Evolutionary conservation across 805 yeast genomes (phyloP).

Genomic region (Starmera amethionina): DNA sequence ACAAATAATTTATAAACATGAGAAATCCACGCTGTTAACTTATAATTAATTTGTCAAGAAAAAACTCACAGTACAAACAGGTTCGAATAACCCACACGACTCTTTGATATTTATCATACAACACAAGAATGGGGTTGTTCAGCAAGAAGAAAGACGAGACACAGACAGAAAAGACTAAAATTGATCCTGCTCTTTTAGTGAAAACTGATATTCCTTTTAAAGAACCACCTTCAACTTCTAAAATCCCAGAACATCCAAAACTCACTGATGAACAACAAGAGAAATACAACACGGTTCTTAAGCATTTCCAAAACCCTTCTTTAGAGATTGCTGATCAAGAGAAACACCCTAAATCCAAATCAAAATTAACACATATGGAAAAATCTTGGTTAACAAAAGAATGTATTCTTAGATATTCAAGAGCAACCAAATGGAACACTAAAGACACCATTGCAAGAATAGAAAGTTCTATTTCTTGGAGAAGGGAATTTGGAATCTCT

Average conservation of each 20-base stretch:
- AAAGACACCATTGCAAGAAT: slow-evolving; percentile 66
- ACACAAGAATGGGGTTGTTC: slow-evolving; percentile 14
- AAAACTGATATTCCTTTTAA: slow-evolving; percentile 41
- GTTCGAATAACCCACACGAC: background rate
- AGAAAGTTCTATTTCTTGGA: slow-evolving; percentile 77
- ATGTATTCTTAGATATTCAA: slow-evolving; percentile 77
- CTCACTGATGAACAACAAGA: slow-evolving; percentile 45
- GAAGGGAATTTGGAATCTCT: slow-evolving; percentile 81
- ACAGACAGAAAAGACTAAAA: slow-evolving; percentile 6
- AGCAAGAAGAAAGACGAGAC: slow-evolving; percentile 18
- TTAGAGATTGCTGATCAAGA: slow-evolving; percentile 21
- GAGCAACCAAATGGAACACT: slow-evolving; percentile 89
- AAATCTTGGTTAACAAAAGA: slow-evolving; percentile 91
- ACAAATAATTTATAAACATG: too few species aligned
- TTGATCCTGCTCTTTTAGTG: slow-evolving; percentile 19
- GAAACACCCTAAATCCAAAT: slow-evolving; percentile 7
- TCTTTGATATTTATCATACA: too few species aligned
- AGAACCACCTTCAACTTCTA: slow-evolving; percentile 36
- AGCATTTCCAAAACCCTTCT: slow-evolving; percentile 42
- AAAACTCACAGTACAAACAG: background rate
- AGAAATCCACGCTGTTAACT: too few species aligned
- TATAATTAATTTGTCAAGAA: background rate
- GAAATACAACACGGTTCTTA: slow-evolving; percentile 53
- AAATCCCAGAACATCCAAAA: slow-evolving; percentile 37
- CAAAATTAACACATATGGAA: slow-evolving; percentile 47